These are phyloP conservation scores for Dichotomocladium elegans DNA, from an alignment of 371 early-diverging fungal genomes.

Conservation along the genomic window DNA sequence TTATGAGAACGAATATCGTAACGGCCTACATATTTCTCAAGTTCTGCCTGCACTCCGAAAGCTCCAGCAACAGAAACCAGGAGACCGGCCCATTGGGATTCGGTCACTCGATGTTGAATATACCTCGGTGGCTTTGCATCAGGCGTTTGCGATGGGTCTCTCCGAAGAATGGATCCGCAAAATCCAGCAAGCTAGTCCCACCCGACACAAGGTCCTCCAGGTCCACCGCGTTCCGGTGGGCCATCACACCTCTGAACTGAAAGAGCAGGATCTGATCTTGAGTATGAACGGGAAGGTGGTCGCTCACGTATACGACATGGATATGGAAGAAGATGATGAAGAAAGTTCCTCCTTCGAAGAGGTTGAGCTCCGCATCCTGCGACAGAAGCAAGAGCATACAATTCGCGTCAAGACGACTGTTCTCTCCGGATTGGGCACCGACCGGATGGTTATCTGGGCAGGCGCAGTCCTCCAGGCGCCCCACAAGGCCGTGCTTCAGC, in stretches of 20 bases:
- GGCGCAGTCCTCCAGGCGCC: slow-evolving; percentile 73
- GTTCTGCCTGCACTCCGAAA: slow-evolving; percentile 52
- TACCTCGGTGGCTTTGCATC: slow-evolving; percentile 69
- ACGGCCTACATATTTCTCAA: slow-evolving; percentile 65
- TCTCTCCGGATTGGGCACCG: slow-evolving; percentile 67
- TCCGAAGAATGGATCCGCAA: slow-evolving; percentile 68
- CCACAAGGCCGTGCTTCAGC: slow-evolving; percentile 81
- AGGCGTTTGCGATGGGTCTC: slow-evolving; percentile 78
- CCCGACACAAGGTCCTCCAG: slow-evolving; percentile 70
- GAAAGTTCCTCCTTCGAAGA: no score
- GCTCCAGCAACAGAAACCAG: no score
- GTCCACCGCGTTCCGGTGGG: slow-evolving; percentile 66
- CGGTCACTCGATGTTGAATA: slow-evolving; percentile 72
- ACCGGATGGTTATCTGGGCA: slow-evolving; percentile 73
- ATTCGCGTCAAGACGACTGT: slow-evolving; percentile 56
- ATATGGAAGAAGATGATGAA: slow-evolving; percentile 55
- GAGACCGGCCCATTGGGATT: slow-evolving; percentile 37
- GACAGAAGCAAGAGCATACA: slow-evolving; percentile 66
- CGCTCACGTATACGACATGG: slow-evolving; percentile 69
- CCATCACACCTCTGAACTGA: slow-evolving; percentile 56
- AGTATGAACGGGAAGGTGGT: slow-evolving; percentile 66
- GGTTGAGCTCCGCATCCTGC: slow-evolving; percentile 56
- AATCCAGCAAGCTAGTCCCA: slow-evolving; percentile 69
- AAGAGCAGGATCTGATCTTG: slow-evolving; percentile 76
- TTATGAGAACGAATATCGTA: slow-evolving; percentile 73